phyloP scores from a whole-genome alignment of 257 asterid genomes.

The Ajuga chamaepitys region DNA sequence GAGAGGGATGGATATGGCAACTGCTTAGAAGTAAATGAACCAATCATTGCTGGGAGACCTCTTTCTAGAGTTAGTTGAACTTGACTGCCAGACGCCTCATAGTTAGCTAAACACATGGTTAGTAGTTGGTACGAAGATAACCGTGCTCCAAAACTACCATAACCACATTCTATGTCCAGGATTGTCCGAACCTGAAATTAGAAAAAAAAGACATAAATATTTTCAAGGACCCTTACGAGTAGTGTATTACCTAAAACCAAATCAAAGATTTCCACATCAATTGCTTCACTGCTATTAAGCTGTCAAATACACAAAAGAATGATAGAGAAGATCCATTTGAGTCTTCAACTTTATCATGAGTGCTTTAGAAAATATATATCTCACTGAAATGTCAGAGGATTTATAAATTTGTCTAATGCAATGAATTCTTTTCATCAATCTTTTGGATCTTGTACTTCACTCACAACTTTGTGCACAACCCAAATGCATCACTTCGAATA shows the following conservation, averaged over 20 bases:
- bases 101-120: slow-evolving; percentile 89
- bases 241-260: not conserved
- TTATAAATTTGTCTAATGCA: not conserved
- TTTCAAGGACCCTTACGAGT: not conserved
- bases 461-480: not conserved
- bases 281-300: not conserved
- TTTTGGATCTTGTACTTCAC: not conserved
- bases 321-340: not conserved
- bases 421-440: not conserved
- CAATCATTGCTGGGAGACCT: slow-evolving; percentile 98
- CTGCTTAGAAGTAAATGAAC: slow-evolving; percentile 82
- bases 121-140: slow-evolving; percentile 63
- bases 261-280: not conserved
- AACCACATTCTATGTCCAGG: slow-evolving; percentile 94
- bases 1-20: slow-evolving; percentile 93
- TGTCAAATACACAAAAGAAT: not conserved
- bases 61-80: slow-evolving; percentile 96
- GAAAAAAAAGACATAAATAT: slow-evolving; percentile 4
- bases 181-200: slow-evolving; percentile 70
- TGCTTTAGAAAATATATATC: not conserved
- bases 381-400: not conserved
- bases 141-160: slow-evolving; percentile 98
- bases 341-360: not conserved
- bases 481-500: not conserved
- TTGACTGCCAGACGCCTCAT: slow-evolving; percentile 98